phyloP scores from a whole-genome alignment of 345 rosid species.

The Melaleuca quinquenervia region DNA sequence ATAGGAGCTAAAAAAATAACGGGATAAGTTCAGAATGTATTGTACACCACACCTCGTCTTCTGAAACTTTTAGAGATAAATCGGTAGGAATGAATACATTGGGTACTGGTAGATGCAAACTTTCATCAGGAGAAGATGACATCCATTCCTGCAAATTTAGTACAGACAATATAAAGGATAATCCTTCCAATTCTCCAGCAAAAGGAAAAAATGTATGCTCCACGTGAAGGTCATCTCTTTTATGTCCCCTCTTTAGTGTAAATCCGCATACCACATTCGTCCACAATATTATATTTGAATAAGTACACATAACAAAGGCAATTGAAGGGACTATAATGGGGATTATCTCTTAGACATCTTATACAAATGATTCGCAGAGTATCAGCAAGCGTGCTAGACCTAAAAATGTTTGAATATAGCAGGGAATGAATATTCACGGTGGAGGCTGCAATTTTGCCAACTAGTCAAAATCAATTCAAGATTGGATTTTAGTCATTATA shows the following conservation, averaged over 20 bases:
- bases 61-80: constrained; percentile 52
- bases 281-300: not conserved
- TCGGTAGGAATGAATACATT: constrained; percentile 84
- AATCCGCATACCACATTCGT: not conserved
- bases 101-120: constrained; percentile 56
- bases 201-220: not conserved
- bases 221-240: not conserved
- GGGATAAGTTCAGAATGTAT: not conserved
- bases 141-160: constrained; percentile 61
- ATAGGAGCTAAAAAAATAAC: not conserved
- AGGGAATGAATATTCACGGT: not conserved
- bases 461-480: not conserved
- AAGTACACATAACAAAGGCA: not conserved
- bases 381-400: not conserved
- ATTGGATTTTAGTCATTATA: not conserved
- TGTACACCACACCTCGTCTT: constrained; percentile 42
- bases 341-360: not conserved
- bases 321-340: not conserved
- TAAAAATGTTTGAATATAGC: not conserved
- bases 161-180: not conserved
- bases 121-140: constrained; percentile 46
- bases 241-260: not conserved
- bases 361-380: not conserved
- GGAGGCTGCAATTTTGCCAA: not conserved
- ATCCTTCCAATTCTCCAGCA: not conserved